Evolutionary conservation across 306 rosid species (phyloP), one percentile per base, ranked within the genome.

Genomic region (Myrica gale): DNA sequence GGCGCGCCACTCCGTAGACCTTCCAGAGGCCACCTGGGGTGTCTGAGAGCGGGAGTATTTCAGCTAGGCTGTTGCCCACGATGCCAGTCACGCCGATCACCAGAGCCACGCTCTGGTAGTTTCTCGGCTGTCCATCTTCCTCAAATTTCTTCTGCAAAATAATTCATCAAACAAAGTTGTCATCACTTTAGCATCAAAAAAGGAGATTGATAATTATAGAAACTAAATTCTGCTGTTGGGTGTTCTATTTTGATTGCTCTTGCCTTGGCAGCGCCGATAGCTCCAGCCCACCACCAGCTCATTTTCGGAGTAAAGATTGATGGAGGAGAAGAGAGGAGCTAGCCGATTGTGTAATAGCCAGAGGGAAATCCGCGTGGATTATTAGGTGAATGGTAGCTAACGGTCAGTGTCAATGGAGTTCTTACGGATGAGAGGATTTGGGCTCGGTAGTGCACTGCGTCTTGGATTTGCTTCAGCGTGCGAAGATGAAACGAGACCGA

Each of bases 21-120:
- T 91, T 89, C 97, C 97, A 91, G 50, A 88, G 90, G 0, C 92
- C 96, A 7, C 90, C 92, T n/a, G 97, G 97, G 4, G 97, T 87
- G 74, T 91, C 92, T 6, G 86, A 56, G 26, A 88, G 89, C 0
- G 97, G 97, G 1, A 91, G 91, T 23, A 91, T 91, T 69, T 91
- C 97, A 50, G 97, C 94, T 8, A 91, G 86, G 85, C 97, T 91
- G 58, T 91, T 91, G 50, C 94, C 92, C 0, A 91, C 95, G 61
- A 91, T 88, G 32, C 95, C 95, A 0, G 97, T 89, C 4, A 91
- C 88, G 43, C 97, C 95, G 68, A 91, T 72, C 17, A 91, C 78
- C 0, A 91, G 67, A 0, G 85, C 97, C 10, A 88, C 95, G 76
- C 87, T 86, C 74, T 75, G 69, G 78, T 71, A 80, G 75, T 23